A percentile compares a stretch with the other conserved stretches of the same genome.
Evolutionary conservation across 345 rosid genomes (phyloP).

Genomic region (Euphorbia peplus): DNA sequence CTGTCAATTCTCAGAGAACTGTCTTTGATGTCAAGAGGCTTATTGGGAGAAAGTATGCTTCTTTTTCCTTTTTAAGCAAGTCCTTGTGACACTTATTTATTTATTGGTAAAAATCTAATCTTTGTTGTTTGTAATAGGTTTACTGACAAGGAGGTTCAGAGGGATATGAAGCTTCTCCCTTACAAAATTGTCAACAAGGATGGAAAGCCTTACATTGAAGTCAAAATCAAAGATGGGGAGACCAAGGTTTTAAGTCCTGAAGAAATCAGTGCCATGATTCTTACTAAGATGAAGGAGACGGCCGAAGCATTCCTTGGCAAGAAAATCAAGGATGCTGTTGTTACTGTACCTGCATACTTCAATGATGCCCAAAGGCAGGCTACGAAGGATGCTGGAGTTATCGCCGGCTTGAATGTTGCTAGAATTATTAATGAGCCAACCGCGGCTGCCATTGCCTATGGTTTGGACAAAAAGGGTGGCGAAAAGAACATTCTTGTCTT

Average conservation of each 20-base stretch:
- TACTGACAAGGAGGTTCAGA: background rate
- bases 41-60: background rate
- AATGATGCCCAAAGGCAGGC: conserved; percentile 5
- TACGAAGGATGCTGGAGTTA: background rate
- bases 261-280: conserved; percentile 1
- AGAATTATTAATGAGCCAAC: conserved; percentile 1
- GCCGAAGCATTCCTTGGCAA: conserved; percentile 2
- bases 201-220: background rate
- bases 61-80: background rate
- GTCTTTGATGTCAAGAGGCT: conserved; percentile 2
- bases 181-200: background rate
- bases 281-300: background rate
- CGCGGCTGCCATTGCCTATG: background rate
- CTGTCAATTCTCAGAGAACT: background rate
- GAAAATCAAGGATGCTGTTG: conserved; percentile 1
- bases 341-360: background rate
- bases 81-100: background rate
- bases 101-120: background rate
- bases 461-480: conserved; percentile 2
- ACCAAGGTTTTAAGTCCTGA: background rate
- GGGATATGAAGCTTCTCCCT: background rate
- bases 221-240: background rate
- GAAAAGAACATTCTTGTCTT: conserved; percentile 4
- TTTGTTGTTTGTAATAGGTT: background rate
- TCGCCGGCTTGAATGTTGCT: conserved; percentile 3